Percentiles rank a stretch among this genome's conserved stretches.
Evolutionary conservation across 1,284 basidiomycete species (phyloP).

Genomic region (Cronartium quercuum): DNA sequence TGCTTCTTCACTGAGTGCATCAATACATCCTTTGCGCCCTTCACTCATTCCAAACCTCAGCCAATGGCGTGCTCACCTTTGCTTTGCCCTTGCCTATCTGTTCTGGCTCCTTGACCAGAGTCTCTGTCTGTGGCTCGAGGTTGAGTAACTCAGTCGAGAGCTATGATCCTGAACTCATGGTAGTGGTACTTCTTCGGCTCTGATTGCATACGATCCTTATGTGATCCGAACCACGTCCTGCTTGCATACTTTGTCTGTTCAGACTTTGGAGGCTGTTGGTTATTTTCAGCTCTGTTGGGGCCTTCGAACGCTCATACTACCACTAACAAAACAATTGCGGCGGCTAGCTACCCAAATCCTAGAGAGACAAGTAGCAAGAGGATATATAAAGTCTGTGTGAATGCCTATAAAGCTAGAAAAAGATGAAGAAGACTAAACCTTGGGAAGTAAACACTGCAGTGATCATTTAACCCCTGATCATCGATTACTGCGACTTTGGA

Average conservation of each 20-base stretch:
- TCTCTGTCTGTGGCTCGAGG: too few species aligned
- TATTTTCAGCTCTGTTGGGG: slow-evolving; percentile 56
- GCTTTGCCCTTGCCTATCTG: neutral
- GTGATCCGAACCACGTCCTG: too few species aligned
- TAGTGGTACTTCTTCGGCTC: too few species aligned
- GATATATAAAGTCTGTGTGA: slow-evolving; percentile 42
- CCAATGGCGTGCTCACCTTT: slow-evolving; percentile 9
- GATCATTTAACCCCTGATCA: slow-evolving; percentile 66
- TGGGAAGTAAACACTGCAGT: slow-evolving; percentile 45
- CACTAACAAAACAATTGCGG: slow-evolving; percentile 64
- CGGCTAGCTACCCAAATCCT: slow-evolving; percentile 56
- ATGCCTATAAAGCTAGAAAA: too few species aligned
- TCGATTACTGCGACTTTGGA: slow-evolving; percentile 68
- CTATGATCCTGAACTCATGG: too few species aligned
- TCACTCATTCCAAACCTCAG: slow-evolving; percentile 4
- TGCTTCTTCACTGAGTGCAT: slow-evolving; percentile 10
- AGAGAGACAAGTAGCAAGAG: slow-evolving; percentile 52
- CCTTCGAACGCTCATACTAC: slow-evolving; percentile 64
- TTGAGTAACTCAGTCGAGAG: too few species aligned
- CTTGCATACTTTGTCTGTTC: too few species aligned
- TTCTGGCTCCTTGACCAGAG: too few species aligned
- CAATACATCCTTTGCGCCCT: slow-evolving; percentile 10
- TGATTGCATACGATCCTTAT: too few species aligned
- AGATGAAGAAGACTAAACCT: neutral
- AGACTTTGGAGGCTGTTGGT: slow-evolving; percentile 48